Base-by-base conservation (phyloP, 2,329 filamentous ascomycete genomes). In the Fusarium sp. region DNA sequence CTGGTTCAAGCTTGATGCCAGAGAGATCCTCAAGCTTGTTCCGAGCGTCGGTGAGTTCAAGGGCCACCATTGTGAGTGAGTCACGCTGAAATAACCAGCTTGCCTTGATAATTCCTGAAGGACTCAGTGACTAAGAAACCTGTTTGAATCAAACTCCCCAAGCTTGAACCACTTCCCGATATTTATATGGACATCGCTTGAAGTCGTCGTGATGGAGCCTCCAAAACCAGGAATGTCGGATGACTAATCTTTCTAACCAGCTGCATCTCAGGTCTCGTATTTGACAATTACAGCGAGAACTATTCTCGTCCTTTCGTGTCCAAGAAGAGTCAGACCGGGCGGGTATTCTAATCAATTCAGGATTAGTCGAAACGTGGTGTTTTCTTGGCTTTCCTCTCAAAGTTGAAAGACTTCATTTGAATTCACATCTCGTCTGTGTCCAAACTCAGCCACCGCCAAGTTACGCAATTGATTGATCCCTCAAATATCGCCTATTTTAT, bases 11-110 rank as follows among this genome's bases (percentile, higher is more conserved):
- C 18, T 79, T 75, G 53, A 86, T 78, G 13, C 85, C 85, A 1
- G 86, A 87, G 25, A 88, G 77, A 57, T 88, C 85, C 73, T 86
- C 83, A 10, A 87, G 76, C 78, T 83, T 85, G 76, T 86, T 86
- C 66, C 77, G 80, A 13, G 80, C 79, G 42, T 85, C 72, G 2
- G 80, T 72, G 7, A 69, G 65, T 55, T 67, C 72, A 9, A 70
- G 69, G 38, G 58, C 60, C 38, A 57, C 50, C 72, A 74, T 74
- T 20, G 49, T 29, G 6, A 10, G 38, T 10, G 13, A n/a, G 16
- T 18, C 31, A 40, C 14, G 25, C 5, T 29, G 33, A 8, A 38
- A 31, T 11, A 46, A 7, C 25, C 1, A 16, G 2, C 7, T 20
- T 50, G 4, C 3, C 27, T 2, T 14, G 6, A 5, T 16, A 33